Evolutionary conservation across 805 yeast genomes (phyloP), one percentile per base, ranked within the genome.

Genomic region (Ogataea nakhonphanomensis): DNA sequence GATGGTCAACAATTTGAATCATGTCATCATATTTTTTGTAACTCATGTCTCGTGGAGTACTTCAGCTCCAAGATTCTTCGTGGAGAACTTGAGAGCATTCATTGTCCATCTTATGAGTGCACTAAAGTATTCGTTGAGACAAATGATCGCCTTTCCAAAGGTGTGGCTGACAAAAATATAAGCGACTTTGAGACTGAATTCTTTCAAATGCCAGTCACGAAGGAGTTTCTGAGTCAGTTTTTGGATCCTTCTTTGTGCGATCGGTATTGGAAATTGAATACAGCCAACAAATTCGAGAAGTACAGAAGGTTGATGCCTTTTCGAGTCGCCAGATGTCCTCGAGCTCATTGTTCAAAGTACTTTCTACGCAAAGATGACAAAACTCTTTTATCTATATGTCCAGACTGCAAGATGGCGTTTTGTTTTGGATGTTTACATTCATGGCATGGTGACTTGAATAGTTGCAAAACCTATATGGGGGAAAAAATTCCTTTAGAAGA

Each of bases 21-120:
- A 2, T 79, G 85, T 49, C 59, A 58, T 7, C 84, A 79, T 50
- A 53, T 58, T 0, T 71, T 77, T 41, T 79, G 84, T 49, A 58
- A 55, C 31, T 33, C 44, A 1, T 79, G 85, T 45, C 54, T 75
- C 3, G 43, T 37, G 9, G 69, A 66, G 5, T 78, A 71, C 44
- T 71, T 70, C 35, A 45, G 54, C 1, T 57, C 66, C 3, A 56
- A 61, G 31, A 77, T 79, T 9, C 51, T 51, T 7, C 54, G 68
- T 4, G 84, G 81, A 3, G 74, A 72, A 25, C 65, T 76, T 4
- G 67, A 67, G 12, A 70, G 63, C 33, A 61, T 80, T 2, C 79
- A 78, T 53, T 80, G 86, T 49, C 84, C 85, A 1, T 70, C 76
- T 33, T 74, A 71, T 48, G 69, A 66, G 27, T 73, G 78, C 41